phyloP scores from a whole-genome alignment of 2,329 filamentous ascomycete species.

The Colletotrichum lini region DNA sequence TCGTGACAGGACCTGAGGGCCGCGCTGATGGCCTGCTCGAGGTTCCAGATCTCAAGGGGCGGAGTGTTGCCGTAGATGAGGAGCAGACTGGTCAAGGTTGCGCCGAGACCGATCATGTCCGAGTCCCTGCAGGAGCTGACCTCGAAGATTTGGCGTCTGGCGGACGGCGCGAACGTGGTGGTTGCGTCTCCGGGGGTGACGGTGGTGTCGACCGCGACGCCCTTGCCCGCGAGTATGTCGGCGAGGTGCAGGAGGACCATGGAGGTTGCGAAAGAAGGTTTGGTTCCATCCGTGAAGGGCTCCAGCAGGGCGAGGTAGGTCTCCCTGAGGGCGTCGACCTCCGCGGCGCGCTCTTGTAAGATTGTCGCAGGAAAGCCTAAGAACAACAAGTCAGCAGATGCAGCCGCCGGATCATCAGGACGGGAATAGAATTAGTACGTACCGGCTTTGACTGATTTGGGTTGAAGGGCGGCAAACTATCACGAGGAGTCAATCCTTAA shows the following conservation, averaged over 20 bases:
- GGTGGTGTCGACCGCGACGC: constrained; percentile 32
- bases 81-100: constrained; percentile 40
- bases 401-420: too few relatives aligned
- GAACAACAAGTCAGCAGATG: too few relatives aligned
- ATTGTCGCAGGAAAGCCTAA: not conserved
- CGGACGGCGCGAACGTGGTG: constrained; percentile 21
- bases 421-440: not conserved
- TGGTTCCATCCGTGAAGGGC: not conserved
- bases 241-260: constrained; percentile 39
- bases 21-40: constrained; percentile 43
- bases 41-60: constrained; percentile 40
- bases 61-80: constrained; percentile 40
- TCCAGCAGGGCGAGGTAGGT: not conserved
- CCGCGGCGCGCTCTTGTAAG: not conserved
- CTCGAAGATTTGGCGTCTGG: constrained; percentile 42
- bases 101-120: constrained; percentile 43
- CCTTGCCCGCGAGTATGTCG: constrained; percentile 40
- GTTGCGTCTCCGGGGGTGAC: constrained; percentile 28
- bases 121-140: constrained; percentile 41
- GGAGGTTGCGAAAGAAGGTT: constrained; percentile 30
- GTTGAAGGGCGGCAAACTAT: not conserved
- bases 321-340: constrained; percentile 13
- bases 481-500: not conserved
- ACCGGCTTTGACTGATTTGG: not conserved
- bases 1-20: constrained; percentile 41